Base-by-base conservation (phyloP, 1,284 basidiomycete genomes). In the Trichosporon sp. region DNA sequence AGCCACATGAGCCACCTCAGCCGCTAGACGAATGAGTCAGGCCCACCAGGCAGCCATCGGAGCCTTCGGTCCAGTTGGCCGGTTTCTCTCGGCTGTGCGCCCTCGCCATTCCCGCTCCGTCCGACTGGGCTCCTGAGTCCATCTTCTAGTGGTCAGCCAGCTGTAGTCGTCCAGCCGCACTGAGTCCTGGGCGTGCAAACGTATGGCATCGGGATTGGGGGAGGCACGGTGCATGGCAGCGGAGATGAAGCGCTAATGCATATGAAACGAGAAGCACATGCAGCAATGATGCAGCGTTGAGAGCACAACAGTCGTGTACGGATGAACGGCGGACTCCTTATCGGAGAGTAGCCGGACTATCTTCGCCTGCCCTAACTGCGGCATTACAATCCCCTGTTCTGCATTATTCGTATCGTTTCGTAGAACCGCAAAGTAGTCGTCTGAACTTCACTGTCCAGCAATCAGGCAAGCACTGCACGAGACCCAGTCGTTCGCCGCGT, bases 101-200 rank as follows among this genome's bases (percentile, higher is more conserved):
- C 26, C 16, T 37, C 32, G 59, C 32, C 59, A 63, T 63, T 63
- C 59, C 59, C 59, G 59, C 59, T 63, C 59, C 59, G 59, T 63
- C 59, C 59, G 59, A 63, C 10, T 32, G 16, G 14, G 56, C 26
- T 12, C 2, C 56, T 32, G 26, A 2, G 14, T 35, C 16, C 14
- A 46, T n/a, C 43, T 46, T 11, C 16, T 26, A 46, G 43, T 46
- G 40, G 40, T 43, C 40, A 16, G 43, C 43, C 43, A n/a, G 43
- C 43, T 46, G 43, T 46, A 37, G 35, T 7, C 35, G 6, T 37
- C 35, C 35, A 37, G 8, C 35, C 6, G 5, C 35, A 7, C 35
- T 10, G 35, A 37, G 8, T 37, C 35, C 8, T 37, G 35, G 5
- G 6, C 35, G 5, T 26, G 26, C 26, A 5, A 37, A 10, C 35